These are phyloP conservation scores for Pleurozium schreberi DNA, from an alignment of 225 moss, liverwort and hornwort species.

Conservation along the genomic window DNA sequence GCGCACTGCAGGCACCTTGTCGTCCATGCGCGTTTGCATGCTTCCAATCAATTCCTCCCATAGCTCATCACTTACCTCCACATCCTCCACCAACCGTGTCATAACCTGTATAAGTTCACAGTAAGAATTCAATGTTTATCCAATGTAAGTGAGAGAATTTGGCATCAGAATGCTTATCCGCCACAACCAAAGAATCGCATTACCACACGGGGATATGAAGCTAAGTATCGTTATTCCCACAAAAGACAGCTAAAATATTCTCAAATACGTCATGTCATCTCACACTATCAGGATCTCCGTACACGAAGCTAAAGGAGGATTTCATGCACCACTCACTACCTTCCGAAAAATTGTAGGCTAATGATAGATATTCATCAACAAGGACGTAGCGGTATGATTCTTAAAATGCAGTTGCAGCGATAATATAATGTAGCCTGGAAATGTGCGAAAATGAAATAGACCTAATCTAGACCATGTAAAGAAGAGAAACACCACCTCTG, in stretches of 20 bases:
- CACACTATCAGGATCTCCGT: background rate
- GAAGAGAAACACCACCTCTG: constrained; percentile 36
- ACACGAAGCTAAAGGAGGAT: background rate
- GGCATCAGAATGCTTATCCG: background rate
- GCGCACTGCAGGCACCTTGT: constrained; percentile 62
- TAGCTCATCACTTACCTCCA: constrained; percentile 49
- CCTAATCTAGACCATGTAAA: background rate
- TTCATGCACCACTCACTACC: background rate
- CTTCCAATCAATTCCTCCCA: constrained; percentile 64
- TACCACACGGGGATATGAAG: background rate
- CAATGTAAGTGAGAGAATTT: background rate
- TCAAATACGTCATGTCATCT: background rate
- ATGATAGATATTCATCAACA: background rate
- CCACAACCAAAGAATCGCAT: background rate
- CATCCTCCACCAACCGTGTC: constrained; percentile 54
- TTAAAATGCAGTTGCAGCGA: background rate
- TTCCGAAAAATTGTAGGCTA: background rate
- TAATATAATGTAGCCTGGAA: background rate
- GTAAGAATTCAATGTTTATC: background rate
- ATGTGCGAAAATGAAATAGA: background rate
- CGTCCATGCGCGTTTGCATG: constrained; percentile 79
- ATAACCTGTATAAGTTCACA: constrained; percentile 44
- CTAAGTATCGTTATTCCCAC: background rate
- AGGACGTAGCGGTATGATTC: background rate
- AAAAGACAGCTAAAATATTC: background rate